Percentiles rank a stretch among this genome's conserved stretches.
phyloP scores from a whole-genome alignment of 2,329 filamentous ascomycete genomes.

The Rugonectria rugulosa region DNA sequence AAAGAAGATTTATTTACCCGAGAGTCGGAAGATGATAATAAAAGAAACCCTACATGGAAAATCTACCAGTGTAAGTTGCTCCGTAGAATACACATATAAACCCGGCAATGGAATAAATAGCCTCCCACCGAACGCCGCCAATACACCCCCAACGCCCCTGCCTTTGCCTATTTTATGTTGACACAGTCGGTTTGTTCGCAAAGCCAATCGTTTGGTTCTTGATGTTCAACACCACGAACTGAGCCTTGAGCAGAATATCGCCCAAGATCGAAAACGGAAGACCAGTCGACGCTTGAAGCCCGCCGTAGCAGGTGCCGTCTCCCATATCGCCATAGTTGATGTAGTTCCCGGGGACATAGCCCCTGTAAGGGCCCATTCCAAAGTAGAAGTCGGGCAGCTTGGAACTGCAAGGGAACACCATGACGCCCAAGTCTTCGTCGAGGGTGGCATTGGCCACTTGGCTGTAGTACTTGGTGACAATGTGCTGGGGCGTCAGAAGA shows the following conservation, averaged over 20 bases:
- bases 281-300: slow-evolving; percentile 47
- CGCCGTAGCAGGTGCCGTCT: slow-evolving; percentile 44
- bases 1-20: no score
- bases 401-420: slow-evolving; percentile 63
- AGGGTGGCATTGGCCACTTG: slow-evolving; percentile 60
- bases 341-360: slow-evolving; percentile 46
- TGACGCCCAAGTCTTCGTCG: slow-evolving; percentile 58
- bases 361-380: slow-evolving; percentile 45
- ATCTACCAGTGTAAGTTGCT: no score
- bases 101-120: no score
- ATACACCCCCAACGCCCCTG: background rate
- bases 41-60: no score
- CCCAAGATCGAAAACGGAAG: slow-evolving; percentile 50
- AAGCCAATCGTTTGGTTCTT: slow-evolving; percentile 45
- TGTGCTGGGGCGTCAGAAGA: slow-evolving; percentile 61
- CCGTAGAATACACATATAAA: no score
- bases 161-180: background rate
- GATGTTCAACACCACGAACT: slow-evolving; percentile 53
- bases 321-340: slow-evolving; percentile 47
- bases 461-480: slow-evolving; percentile 67
- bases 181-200: slow-evolving; percentile 46
- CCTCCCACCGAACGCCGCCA: no score
- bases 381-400: slow-evolving; percentile 54
- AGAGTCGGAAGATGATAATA: no score
- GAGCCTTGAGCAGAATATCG: slow-evolving; percentile 52